Conservation (phyloP, 306 rosid genomes). For the Crataegus laevigata region DNA sequence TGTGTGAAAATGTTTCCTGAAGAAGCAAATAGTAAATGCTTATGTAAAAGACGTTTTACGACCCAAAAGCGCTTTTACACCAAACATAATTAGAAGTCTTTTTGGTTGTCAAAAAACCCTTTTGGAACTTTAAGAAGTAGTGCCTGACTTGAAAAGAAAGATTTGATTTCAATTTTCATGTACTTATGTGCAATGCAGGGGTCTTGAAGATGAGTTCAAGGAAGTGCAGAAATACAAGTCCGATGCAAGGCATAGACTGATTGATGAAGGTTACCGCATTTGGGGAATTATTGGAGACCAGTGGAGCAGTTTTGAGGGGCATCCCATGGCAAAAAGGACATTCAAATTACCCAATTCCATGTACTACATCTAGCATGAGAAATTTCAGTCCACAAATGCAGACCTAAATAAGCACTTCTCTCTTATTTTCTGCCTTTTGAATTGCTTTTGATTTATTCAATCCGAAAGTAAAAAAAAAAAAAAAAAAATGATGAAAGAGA, state of each 20-base stretch:
- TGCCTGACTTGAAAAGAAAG: not conserved
- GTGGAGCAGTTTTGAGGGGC: constrained; percentile 64
- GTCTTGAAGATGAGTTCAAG: constrained; percentile 47
- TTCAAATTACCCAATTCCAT: constrained; percentile 65
- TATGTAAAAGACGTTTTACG: no score
- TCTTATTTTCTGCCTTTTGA: no score
- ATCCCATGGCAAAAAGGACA: constrained; percentile 44
- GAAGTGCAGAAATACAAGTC: constrained; percentile 43
- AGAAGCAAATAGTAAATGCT: not conserved
- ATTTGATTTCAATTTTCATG: not conserved
- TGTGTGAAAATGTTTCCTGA: not conserved
- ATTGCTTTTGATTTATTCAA: no score
- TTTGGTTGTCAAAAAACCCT: no score
- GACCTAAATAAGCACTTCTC: no score
- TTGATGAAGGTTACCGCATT: constrained; percentile 49
- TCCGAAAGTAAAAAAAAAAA: no score
- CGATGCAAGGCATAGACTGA: constrained; percentile 30
- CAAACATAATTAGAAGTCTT: not conserved
- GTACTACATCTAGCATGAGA: constrained; percentile 29
- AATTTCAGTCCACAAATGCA: not conserved
- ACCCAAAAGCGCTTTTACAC: not conserved
- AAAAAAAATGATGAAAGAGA: no score
- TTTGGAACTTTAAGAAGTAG: not conserved
- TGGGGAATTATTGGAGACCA: constrained; percentile 63
- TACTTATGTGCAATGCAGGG: constrained; percentile 25